Base-by-base conservation (phyloP, 257 asterid species). In the Rhazya stricta region DNA sequence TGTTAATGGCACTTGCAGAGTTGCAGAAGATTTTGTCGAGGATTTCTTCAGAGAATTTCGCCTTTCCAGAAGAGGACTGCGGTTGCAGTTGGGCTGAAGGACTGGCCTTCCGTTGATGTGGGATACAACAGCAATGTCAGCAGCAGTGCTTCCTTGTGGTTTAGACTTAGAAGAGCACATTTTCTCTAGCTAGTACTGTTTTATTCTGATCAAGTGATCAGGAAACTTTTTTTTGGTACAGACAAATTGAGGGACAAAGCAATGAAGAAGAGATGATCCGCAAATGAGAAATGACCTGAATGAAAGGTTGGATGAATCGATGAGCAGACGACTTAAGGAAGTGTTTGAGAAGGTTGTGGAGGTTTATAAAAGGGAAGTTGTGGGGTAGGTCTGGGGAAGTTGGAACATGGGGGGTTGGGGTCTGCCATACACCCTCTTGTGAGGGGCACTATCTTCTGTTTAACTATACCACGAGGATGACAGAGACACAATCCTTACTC, bases 331-430 rank as follows among this genome's bases (percentile, higher is more conserved):
- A 30, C 4, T 46, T 21, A 56, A 46, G 77, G 63, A 34, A 42
- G 53, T 37, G 57, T 12, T 41, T 18, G 76, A 50, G 75, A 13
- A 63, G 48, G 34, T 42, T 61, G 60, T 37, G 57, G 32, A 67
- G 67, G 73, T 48, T 51, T 79, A 73, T 71, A 85, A 80, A 81
- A 61, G 80, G 75, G 73, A 51, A 53, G 70, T 72, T 16, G 71
- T 54, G 84, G 66, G 77, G 32, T 56, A 39, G 79, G 78, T 71
- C n/a, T 21, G 53, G 76, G 81, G 74, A 83, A 84, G 80, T 79
- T 67, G 90, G 73, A 85, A 88, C 96, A 85, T 88, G 93, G 89
- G 74, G 81, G 83, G 85, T 83, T 86, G 84, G 85, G 82, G 83
- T 78, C 85, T 83, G 85, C 86, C 84, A 78, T 83, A 77, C 87